Conservation (phyloP, 2,329 filamentous ascomycete species). For the Epichloe sp. region DNA sequence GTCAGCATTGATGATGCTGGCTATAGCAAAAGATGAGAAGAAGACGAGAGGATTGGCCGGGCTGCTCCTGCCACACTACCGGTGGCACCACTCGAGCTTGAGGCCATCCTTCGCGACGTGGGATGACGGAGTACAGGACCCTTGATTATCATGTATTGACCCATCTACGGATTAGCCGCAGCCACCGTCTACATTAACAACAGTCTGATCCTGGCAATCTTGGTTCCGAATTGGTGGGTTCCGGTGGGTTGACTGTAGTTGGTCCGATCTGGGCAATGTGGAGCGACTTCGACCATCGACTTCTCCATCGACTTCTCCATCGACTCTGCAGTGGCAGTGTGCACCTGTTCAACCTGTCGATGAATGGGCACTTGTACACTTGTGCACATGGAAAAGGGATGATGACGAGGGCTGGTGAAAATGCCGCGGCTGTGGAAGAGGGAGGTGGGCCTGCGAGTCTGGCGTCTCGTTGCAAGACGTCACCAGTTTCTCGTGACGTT, state of each 20-base stretch:
- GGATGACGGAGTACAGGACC: not conserved
- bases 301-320: not conserved
- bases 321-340: not conserved
- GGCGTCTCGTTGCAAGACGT: not conserved
- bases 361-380: no score
- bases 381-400: no score
- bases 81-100: no score
- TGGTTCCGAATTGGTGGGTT: not conserved
- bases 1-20: no score
- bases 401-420: no score
- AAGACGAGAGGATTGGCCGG: no score
- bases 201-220: not conserved
- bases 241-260: not conserved
- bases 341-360: not conserved
- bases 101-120: no score
- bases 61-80: no score
- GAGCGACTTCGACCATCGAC: constrained; percentile 3
- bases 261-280: constrained; percentile 4
- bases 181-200: not conserved
- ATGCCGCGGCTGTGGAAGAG: no score
- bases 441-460: no score
- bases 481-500: not conserved
- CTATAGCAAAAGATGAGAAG: no score
- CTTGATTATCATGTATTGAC: not conserved
- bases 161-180: not conserved